A percentile compares a stretch with the other conserved stretches of the same genome.
Evolutionary conservation across 495 filamentous ascomycete species (phyloP).

Genomic region (Hypoxylon fuscum): DNA sequence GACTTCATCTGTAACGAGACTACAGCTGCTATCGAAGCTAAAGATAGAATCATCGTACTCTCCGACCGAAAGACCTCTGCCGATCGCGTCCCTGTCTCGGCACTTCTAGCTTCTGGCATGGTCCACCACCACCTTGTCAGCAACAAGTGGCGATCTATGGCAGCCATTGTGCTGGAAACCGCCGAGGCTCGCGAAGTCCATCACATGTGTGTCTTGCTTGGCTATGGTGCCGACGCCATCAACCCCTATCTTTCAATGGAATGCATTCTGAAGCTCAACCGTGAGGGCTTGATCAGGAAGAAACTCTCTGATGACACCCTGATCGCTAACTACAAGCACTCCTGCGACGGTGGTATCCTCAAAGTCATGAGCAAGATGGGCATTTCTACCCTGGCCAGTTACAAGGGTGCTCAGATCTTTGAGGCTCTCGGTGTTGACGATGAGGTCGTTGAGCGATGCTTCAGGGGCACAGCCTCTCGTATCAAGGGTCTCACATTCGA

Average conservation of each 20-base stretch:
- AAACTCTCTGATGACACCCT: slow-evolving; percentile 83
- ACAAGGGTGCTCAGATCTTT: slow-evolving; percentile 99
- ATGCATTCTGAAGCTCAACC: slow-evolving; percentile 98
- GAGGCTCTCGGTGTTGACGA: slow-evolving; percentile 98
- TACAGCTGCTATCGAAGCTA: slow-evolving; percentile 83
- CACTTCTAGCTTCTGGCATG: slow-evolving; percentile 89
- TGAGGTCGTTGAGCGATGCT: slow-evolving; percentile 94
- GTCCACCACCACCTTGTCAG: slow-evolving; percentile 97
- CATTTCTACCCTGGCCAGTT: slow-evolving; percentile 96
- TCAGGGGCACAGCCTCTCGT: slow-evolving; percentile 93
- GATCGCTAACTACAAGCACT: slow-evolving; percentile 97
- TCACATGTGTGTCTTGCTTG: slow-evolving; percentile 97
- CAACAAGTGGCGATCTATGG: slow-evolving; percentile 95
- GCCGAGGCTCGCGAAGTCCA: slow-evolving; percentile 98
- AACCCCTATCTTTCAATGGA: slow-evolving; percentile 98
- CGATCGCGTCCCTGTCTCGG: slow-evolving; percentile 86
- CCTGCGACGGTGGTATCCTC: slow-evolving; percentile 95
- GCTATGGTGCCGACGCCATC: slow-evolving; percentile 95
- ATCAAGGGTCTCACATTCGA: slow-evolving; percentile 97
- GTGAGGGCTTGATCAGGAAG: slow-evolving; percentile 92
- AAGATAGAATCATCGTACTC: slow-evolving; percentile 87
- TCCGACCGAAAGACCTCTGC: slow-evolving; percentile 89
- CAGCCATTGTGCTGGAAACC: slow-evolving; percentile 90
- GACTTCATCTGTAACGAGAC: slow-evolving; percentile 89
- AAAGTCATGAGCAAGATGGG: slow-evolving; percentile 99